phyloP scores from a whole-genome alignment of 2,329 filamentous ascomycete species.

The Clonostachys rhizophaga region DNA sequence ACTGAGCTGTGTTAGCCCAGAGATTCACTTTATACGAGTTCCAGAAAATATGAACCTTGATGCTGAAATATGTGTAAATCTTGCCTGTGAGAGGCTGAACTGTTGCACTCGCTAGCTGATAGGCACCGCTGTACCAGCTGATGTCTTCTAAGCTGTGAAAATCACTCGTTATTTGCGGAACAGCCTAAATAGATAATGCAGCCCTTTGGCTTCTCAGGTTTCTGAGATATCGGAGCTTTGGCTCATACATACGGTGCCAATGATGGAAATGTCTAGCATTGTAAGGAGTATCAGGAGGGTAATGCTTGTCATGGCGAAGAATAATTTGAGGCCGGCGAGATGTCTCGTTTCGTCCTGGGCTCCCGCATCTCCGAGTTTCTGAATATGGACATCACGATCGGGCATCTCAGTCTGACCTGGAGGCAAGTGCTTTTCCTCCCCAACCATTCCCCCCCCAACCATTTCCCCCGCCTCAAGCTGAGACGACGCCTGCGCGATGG shows the following conservation, averaged over 20 bases:
- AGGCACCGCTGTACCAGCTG: slow-evolving; percentile 47
- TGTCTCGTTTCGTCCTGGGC: not conserved
- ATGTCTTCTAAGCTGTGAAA: slow-evolving; percentile 43
- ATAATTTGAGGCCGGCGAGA: slow-evolving; percentile 15
- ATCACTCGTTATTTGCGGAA: slow-evolving; percentile 40
- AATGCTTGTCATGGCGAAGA: slow-evolving; percentile 20
- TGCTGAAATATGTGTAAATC: slow-evolving; percentile 37
- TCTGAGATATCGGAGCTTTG: not conserved
- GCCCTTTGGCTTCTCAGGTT: not conserved
- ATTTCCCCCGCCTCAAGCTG: no score
- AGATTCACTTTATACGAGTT: no score
- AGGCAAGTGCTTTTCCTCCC: no score
- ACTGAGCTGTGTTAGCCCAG: slow-evolving; percentile 2
- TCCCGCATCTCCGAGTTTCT: no score
- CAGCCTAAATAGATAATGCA: slow-evolving; percentile 16
- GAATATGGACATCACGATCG: no score
- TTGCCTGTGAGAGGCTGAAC: slow-evolving; percentile 44
- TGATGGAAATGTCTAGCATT: slow-evolving; percentile 42
- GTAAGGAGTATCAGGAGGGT: slow-evolving; percentile 34
- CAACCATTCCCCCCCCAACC: no score
- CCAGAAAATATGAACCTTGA: slow-evolving; percentile 21
- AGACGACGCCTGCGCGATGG: no score
- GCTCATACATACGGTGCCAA: slow-evolving; percentile 34
- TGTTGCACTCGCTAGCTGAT: slow-evolving; percentile 38
- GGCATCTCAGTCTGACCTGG: no score